These are phyloP conservation scores for Hypoxylon sp. DNA, from an alignment of 2,329 filamentous ascomycete genomes.

Conservation along the genomic window DNA sequence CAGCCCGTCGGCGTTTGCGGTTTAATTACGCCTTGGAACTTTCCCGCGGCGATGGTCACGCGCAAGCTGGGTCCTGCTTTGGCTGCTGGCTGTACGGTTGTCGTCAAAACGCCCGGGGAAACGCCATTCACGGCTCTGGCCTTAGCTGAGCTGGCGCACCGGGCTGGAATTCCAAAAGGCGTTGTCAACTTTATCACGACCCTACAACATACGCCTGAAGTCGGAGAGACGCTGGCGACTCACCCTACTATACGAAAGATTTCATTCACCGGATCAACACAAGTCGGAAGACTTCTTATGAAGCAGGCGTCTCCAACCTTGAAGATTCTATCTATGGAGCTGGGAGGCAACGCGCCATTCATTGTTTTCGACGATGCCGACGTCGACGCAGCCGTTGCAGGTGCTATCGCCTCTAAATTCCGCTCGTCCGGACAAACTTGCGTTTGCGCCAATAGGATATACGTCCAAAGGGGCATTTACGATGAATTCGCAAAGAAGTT, in stretches of 20 bases:
- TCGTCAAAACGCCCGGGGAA: conserved; percentile 91
- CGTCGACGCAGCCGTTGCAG: conserved; percentile 84
- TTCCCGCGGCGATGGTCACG: conserved; percentile 82
- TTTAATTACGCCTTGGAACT: conserved; percentile 91
- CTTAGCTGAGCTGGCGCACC: conserved; percentile 84
- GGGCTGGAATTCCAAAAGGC: conserved; percentile 89
- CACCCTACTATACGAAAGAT: conserved; percentile 85
- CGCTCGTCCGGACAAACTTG: conserved; percentile 96
- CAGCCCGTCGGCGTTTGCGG: conserved; percentile 88
- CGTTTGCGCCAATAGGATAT: conserved; percentile 88
- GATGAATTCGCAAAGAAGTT: conserved; percentile 78
- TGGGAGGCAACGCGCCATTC: conserved; percentile 95
- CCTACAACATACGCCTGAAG: conserved; percentile 80
- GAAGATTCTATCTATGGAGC: conserved; percentile 87
- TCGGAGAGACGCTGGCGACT: conserved; percentile 83
- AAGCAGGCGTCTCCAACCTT: conserved; percentile 86
- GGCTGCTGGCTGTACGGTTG: conserved; percentile 95
- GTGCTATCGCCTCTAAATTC: conserved; percentile 91
- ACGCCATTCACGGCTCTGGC: conserved; percentile 93
- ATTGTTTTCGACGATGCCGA: conserved; percentile 98
- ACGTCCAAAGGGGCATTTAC: conserved; percentile 83
- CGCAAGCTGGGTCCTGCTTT: conserved; percentile 79
- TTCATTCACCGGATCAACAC: conserved; percentile 89
- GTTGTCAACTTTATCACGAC: conserved; percentile 92
- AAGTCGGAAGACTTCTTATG: conserved; percentile 82